A percentile compares a stretch with the other conserved stretches of the same genome.
phyloP scores from a whole-genome alignment of 1,284 basidiomycete genomes.

The Cryptococcus sp. region DNA sequence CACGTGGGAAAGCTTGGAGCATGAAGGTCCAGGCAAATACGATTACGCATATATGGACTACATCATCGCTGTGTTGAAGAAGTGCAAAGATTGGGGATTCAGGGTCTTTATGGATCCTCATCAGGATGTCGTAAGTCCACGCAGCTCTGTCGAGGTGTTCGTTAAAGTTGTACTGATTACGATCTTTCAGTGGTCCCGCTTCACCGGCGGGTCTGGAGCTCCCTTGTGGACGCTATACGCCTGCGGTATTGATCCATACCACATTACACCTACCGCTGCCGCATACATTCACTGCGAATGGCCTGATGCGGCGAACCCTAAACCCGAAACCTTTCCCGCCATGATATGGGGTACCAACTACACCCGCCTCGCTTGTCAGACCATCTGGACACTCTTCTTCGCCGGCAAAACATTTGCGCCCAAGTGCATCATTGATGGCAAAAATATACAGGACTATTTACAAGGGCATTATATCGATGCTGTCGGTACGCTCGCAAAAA shows the following conservation, averaged over 20 bases:
- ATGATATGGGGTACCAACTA: constrained; percentile 99
- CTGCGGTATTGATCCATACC: constrained; percentile 84
- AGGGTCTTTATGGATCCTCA: constrained; percentile 93
- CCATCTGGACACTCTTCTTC: constrained; percentile 92
- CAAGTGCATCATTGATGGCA: constrained; percentile 83
- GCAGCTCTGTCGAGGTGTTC: not conserved
- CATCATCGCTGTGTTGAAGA: constrained; percentile 77
- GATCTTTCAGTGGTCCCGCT: constrained; percentile 84
- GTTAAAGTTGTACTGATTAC: not conserved
- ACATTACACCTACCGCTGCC: constrained; percentile 79
- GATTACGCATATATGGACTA: constrained; percentile 93
- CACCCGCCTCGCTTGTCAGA: constrained; percentile 80
- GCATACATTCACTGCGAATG: constrained; percentile 90
- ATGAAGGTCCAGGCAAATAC: constrained; percentile 89
- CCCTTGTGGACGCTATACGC: constrained; percentile 93
- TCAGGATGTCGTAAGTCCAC: constrained; percentile 80
- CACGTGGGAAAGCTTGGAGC: constrained; percentile 93
- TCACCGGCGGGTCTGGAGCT: constrained; percentile 93
- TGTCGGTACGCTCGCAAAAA: constrained; percentile 70
- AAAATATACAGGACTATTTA: constrained; percentile 91
- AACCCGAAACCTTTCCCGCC: constrained; percentile 74
- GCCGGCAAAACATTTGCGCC: constrained; percentile 88
- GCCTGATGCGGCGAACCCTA: constrained; percentile 60
- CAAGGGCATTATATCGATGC: constrained; percentile 83
- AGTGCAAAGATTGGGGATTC: constrained; percentile 95